Evolutionary conservation across 2,329 filamentous ascomycete species (phyloP), one percentile per base, ranked within the genome.

Genomic region (Trematosphaeria pertusa): DNA sequence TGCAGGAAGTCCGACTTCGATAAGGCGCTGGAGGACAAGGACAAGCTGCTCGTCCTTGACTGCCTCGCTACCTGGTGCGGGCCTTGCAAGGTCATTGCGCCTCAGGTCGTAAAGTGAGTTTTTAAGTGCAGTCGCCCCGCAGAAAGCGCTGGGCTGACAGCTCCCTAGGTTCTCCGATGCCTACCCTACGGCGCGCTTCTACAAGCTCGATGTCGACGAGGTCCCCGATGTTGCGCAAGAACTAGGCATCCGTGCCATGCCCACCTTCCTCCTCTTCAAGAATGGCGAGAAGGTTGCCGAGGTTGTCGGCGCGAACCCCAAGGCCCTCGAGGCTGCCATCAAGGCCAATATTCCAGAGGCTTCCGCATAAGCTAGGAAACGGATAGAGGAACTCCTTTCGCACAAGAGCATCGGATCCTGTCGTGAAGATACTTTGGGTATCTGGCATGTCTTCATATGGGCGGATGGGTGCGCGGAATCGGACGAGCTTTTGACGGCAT

Each of bases 41-140:
- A 84, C 65, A 80, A 79, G 42, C 73, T 88, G 56, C 82, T 96
- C 61, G 77, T 97, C 51, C 78, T 97, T 65, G 93, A 97, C 79
- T 91, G 85, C 78, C 91, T 88, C 74, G 92, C 92, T 46, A 85
- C 79, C 54, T 97, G 92, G 92, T 97, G 93, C 79, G 91, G 91
- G 50, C 93, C 93, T 50, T 97, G 93, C 87, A 96, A 92, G 81
- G 82, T 86, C 64, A 94, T 97, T 65, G 84, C 91, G 14, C 93
- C 92, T 49, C 74, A 85, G 53, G 78, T 96, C 47, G 81, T 81
- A 61, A 80, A 86, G 81, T 87, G 75, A 70, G 83, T 58, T n/a
- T n/a, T n/a, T n/a, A n/a, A n/a, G n/a, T 10, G n/a, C 41, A 11
- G 45, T 14, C 34, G 28, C 43, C 11, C 19, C 43, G 19, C 33